Evolutionary conservation across 116 monocot genomes (phyloP).

Genomic region (Phalaenopsis hybrid): DNA sequence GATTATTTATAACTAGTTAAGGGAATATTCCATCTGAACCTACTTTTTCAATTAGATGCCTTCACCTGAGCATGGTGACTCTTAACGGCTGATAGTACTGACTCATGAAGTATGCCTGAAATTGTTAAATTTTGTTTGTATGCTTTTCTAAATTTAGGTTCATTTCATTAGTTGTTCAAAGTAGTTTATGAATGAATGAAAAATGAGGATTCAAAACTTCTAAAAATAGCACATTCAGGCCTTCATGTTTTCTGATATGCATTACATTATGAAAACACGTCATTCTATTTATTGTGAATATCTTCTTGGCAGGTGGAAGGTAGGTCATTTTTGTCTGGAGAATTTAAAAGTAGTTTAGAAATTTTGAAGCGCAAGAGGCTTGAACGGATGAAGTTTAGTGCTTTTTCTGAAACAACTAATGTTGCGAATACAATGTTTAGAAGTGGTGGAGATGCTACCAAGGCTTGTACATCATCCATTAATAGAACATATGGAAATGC

Average conservation of each 20-base stretch:
- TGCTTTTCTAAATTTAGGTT: background rate
- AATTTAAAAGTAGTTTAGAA: conserved; percentile 48
- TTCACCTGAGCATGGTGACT: too few species aligned
- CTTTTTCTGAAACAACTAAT: conserved; percentile 16
- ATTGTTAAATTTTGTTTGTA: background rate
- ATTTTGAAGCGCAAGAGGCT: conserved; percentile 48
- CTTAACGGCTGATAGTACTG: background rate
- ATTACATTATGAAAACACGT: background rate
- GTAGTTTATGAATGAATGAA: too few species aligned
- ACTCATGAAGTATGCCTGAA: background rate
- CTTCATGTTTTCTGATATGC: background rate
- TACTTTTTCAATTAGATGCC: background rate
- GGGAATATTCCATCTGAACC: background rate
- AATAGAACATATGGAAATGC: conserved; percentile 23
- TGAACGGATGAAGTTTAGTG: conserved; percentile 26
- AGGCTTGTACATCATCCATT: conserved; percentile 40
- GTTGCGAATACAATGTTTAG: conserved; percentile 39
- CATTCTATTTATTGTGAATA: background rate
- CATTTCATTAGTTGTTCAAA: too few species aligned
- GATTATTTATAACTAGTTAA: background rate
- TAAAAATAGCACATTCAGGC: too few species aligned
- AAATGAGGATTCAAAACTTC: too few species aligned
- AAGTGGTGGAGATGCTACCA: conserved; percentile 67
- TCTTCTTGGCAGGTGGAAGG: conserved; percentile 52
- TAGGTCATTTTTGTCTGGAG: conserved; percentile 40